These are phyloP conservation scores for Calonectria pseudoturangicola DNA, from an alignment of 2,329 filamentous ascomycete species.

Conservation along the genomic window DNA sequence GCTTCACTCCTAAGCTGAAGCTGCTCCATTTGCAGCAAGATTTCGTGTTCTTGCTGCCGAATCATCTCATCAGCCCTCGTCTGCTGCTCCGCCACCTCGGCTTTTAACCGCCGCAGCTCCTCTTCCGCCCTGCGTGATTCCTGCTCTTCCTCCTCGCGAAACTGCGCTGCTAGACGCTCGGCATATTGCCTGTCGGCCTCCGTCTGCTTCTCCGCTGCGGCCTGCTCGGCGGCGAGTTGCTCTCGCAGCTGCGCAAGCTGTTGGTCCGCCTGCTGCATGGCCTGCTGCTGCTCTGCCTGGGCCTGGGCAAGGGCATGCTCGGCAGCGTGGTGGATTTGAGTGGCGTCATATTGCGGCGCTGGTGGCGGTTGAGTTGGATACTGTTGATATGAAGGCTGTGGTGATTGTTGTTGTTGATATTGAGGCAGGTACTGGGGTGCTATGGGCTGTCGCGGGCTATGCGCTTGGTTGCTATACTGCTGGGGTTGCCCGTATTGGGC, in stretches of 20 bases:
- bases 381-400: conserved; percentile 3
- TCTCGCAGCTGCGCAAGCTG: conserved; percentile 17
- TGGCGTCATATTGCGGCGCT: background rate
- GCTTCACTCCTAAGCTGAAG: background rate
- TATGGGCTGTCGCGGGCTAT: conserved; percentile 15
- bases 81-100: conserved; percentile 23
- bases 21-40: conserved; percentile 13
- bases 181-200: conserved; percentile 47
- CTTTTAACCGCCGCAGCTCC: conserved; percentile 20
- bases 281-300: conserved; percentile 22
- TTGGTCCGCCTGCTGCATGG: conserved; percentile 3
- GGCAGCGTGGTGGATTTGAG: background rate
- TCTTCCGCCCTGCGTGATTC: conserved; percentile 34
- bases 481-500: conserved; percentile 19
- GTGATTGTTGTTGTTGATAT: conserved; percentile 15
- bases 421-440: conserved; percentile 4
- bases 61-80: conserved; percentile 1
- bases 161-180: conserved; percentile 49
- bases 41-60: background rate
- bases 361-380: background rate
- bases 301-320: conserved; percentile 26
- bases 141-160: conserved; percentile 41
- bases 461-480: conserved; percentile 10
- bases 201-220: conserved; percentile 34
- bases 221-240: conserved; percentile 28